These are phyloP conservation scores for Berberis vulgaris DNA, from an alignment of 164 flowering plant genomes.

Conservation along the genomic window DNA sequence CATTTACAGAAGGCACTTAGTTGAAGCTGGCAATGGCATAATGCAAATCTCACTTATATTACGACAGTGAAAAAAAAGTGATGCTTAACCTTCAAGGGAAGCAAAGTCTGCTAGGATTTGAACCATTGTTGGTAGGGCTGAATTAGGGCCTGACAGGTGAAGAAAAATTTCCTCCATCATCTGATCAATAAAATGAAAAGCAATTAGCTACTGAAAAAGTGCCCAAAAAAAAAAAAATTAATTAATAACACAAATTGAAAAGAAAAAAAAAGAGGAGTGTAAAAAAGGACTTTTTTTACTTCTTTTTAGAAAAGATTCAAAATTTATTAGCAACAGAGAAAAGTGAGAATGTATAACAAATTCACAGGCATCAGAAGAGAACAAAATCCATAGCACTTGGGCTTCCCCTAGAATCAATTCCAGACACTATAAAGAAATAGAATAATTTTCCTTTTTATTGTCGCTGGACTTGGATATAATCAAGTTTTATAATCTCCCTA, in stretches of 20 bases:
- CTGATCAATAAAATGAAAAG: slow-evolving; percentile 29
- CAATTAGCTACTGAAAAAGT: background rate
- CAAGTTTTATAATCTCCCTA: no score
- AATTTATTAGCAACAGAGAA: no score
- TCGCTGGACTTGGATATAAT: no score
- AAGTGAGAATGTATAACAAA: no score
- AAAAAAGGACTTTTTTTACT: no score
- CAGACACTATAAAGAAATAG: no score
- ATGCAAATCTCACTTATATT: background rate
- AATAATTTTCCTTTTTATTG: no score
- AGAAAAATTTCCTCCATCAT: slow-evolving; percentile 94
- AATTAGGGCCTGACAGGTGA: slow-evolving; percentile 66
- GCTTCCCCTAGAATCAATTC: no score
- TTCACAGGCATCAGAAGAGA: no score
- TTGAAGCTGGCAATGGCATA: slow-evolving; percentile 5
- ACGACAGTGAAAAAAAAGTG: slow-evolving; percentile 5
- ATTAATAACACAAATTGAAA: background rate
- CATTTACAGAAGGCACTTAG: slow-evolving; percentile 15
- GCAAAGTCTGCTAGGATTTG: slow-evolving; percentile 96
- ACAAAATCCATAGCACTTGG: no score
- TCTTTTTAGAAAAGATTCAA: no score
- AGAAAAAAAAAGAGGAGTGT: background rate
- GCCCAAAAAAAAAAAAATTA: background rate
- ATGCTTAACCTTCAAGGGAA: slow-evolving; percentile 63
- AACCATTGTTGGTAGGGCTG: slow-evolving; percentile 84